A percentile compares a stretch with the other conserved stretches of the same genome.
phyloP scores from a whole-genome alignment of 2,329 filamentous ascomycete species.

The Beauveria sp. region DNA sequence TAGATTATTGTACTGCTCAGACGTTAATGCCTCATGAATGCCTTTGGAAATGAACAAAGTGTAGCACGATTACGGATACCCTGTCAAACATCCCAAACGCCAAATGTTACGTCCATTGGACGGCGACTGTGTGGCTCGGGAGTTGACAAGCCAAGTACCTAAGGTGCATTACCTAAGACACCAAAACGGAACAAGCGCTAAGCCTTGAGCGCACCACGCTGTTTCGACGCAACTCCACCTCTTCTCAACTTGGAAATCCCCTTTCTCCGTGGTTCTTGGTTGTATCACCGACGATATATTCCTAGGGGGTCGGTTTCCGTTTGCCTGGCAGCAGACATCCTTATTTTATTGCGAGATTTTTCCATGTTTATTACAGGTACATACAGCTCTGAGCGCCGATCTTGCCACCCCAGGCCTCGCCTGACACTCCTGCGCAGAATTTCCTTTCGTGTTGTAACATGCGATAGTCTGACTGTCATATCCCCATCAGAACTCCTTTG shows the following conservation, averaged over 20 bases:
- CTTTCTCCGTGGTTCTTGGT: constrained; percentile 8
- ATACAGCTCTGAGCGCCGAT: constrained; percentile 11
- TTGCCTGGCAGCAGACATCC: constrained; percentile 33
- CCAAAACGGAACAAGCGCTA: constrained; percentile 5
- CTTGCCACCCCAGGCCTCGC: constrained; percentile 1
- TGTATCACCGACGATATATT: constrained; percentile 11
- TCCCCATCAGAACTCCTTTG: constrained; percentile 53
- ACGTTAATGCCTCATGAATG: background rate
- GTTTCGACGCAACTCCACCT: constrained; percentile 11
- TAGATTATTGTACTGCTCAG: background rate
- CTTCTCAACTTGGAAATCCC: constrained; percentile 1
- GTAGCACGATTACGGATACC: background rate
- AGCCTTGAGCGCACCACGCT: constrained; percentile 2
- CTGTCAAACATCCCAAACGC: background rate
- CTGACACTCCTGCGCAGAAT: constrained; percentile 19
- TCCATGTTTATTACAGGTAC: constrained; percentile 22
- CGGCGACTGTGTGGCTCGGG: background rate
- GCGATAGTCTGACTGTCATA: constrained; percentile 23
- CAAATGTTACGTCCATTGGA: background rate
- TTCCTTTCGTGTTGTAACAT: constrained; percentile 23
- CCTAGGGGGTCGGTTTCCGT: constrained; percentile 17
- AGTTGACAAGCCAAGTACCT: background rate
- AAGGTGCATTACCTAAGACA: constrained; percentile 11
- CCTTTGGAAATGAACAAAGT: background rate
- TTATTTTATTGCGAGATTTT: constrained; percentile 23